These are phyloP conservation scores for Debaryomyces tyrocola DNA, from an alignment of 805 yeast species.

Conservation along the genomic window DNA sequence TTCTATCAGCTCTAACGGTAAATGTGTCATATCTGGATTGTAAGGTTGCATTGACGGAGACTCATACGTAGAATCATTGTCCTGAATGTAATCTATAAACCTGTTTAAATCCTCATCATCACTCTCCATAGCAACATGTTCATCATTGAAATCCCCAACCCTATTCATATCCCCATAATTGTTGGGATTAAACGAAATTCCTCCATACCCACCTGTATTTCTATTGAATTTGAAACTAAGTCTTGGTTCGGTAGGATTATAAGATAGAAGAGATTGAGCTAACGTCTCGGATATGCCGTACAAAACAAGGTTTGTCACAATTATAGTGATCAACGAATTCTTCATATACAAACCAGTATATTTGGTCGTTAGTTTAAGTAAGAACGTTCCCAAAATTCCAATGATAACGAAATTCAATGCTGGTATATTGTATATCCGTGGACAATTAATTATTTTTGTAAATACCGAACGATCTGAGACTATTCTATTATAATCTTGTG, in stretches of 20 bases:
- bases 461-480: slow-evolving; percentile 6
- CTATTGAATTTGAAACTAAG: slow-evolving; percentile 20
- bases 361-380: slow-evolving; percentile 53
- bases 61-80: slow-evolving; percentile 18
- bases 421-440: slow-evolving; percentile 52
- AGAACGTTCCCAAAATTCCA: slow-evolving; percentile 44
- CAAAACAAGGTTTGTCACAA: slow-evolving; percentile 74
- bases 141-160: slow-evolving; percentile 6
- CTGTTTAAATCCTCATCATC: slow-evolving; percentile 13
- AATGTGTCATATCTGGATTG: neutral
- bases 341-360: slow-evolving; percentile 62
- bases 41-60: slow-evolving; percentile 7
- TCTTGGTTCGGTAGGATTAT: slow-evolving; percentile 19
- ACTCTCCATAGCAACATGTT: slow-evolving; percentile 6
- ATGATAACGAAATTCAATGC: slow-evolving; percentile 56
- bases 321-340: slow-evolving; percentile 72
- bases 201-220: slow-evolving; percentile 1
- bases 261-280: slow-evolving; percentile 68
- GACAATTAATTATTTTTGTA: slow-evolving; percentile 27
- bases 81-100: slow-evolving; percentile 30
- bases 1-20: slow-evolving; percentile 10
- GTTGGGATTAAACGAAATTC: slow-evolving; percentile 20
- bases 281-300: slow-evolving; percentile 89
- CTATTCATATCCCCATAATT: neutral
- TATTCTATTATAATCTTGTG: neutral